Evolutionary conservation across 176 grass and related monocot species (phyloP), one percentile per base, ranked within the genome.

Genomic region (Carex myosuroides): DNA sequence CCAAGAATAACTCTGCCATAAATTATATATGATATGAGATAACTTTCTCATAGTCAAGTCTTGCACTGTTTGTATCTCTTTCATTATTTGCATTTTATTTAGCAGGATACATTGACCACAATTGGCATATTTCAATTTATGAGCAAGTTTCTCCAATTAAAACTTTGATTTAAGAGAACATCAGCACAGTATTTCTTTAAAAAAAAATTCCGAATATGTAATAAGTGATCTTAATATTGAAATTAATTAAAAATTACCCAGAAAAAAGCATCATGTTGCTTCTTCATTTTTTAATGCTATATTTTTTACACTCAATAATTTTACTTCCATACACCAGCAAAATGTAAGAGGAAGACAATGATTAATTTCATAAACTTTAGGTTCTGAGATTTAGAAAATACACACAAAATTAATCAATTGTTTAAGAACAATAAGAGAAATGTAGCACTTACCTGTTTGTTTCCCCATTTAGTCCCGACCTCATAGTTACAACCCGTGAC

Each of bases 381-480:
- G 14, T 5, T 16, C 4, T 16, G 55, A 57, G 16, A 57, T 16
- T 29, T 29, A 29, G 1, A 29, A 29, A 0, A 29, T 0, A 29
- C 26, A 29, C 13, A 6, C 10, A 66, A 5, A 12, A 35, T 16
- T 9, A 69, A 42, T 17, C 22, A 12, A 79, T 0, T 9, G 3
- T 42, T 37, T 70, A 13, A 39, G 41, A 70, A 60, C 5, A 41
- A 30, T 39, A 55, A 79, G 26, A 79, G 6, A 79, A 79, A 16
- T 55, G 5, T 18, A 39, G 39, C 42, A 77, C 39, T 73, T 72
- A 89, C 88, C 63, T 17, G 26, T 29, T 29, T 37, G 8, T 71
- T 41, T 2, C 88, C 88, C 88, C 88, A 89, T 50, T 79, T 89
- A 10, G 84, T 80, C 32, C 84, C 60, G 14, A 11, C 9, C 70